Evolutionary conservation across 2,329 filamentous ascomycete species (phyloP).

Genomic region (Cercospora canescens): DNA sequence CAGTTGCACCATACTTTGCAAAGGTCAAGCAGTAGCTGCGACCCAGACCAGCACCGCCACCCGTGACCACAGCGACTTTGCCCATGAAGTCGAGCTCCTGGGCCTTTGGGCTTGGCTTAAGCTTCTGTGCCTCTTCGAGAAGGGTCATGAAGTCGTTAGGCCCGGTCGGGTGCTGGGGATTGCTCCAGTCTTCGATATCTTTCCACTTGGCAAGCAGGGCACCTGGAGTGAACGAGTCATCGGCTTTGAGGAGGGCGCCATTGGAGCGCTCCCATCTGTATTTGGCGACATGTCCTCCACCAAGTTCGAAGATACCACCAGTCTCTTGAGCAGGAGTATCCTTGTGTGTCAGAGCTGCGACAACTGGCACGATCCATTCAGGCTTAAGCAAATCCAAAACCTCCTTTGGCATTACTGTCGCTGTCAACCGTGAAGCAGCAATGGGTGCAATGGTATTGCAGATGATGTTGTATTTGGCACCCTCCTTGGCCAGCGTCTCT

Average conservation of each 20-base stretch:
- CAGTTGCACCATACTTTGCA: constrained; percentile 75
- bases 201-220: constrained; percentile 89
- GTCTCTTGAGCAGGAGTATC: constrained; percentile 79
- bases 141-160: constrained; percentile 85
- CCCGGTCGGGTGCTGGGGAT: constrained; percentile 78
- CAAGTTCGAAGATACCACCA: constrained; percentile 89
- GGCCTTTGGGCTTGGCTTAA: constrained; percentile 69
- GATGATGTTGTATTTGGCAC: constrained; percentile 95
- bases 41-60: constrained; percentile 86
- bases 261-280: constrained; percentile 90
- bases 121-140: constrained; percentile 78
- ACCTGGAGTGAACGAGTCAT: constrained; percentile 82
- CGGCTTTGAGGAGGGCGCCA: constrained; percentile 85
- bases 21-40: constrained; percentile 88
- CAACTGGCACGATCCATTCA: constrained; percentile 92
- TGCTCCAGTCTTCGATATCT: constrained; percentile 80
- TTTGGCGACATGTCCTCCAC: constrained; percentile 90
- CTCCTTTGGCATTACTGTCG: constrained; percentile 94
- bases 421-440: constrained; percentile 92
- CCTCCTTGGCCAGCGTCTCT: constrained; percentile 96
- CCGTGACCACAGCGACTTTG: constrained; percentile 83
- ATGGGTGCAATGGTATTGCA: constrained; percentile 94
- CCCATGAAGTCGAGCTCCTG: constrained; percentile 79
- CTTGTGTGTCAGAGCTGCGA: constrained; percentile 78
- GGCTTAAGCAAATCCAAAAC: constrained; percentile 82